phyloP scores from a whole-genome alignment of 139 green algal species.

The Coelastrella sp. region DNA sequence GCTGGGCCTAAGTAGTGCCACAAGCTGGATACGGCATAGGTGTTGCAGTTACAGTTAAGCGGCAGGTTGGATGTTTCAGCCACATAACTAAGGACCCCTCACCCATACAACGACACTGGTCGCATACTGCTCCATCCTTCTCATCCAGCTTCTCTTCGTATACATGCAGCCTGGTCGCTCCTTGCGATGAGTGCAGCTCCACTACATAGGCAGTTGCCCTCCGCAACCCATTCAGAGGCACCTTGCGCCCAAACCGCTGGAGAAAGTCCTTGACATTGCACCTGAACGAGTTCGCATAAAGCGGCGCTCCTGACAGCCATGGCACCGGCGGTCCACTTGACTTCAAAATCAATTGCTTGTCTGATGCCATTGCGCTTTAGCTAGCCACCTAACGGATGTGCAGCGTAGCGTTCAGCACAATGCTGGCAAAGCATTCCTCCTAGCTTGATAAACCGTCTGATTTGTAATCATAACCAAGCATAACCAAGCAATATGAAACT shows the following conservation, averaged over 20 bases:
- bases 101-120: slow-evolving; percentile 91
- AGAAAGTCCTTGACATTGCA: slow-evolving; percentile 45
- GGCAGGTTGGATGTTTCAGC: neutral
- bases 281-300: slow-evolving; percentile 29
- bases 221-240: neutral
- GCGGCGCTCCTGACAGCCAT: neutral
- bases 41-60: no score
- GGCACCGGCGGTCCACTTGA: neutral
- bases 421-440: no score
- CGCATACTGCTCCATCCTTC: slow-evolving; percentile 67
- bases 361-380: neutral
- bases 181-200: neutral
- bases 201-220: slow-evolving; percentile 22
- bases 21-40: no score
- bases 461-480: no score
- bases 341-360: neutral
- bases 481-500: no score
- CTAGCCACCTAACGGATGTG: neutral
- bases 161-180: slow-evolving; percentile 59
- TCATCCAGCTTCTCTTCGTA: slow-evolving; percentile 71
- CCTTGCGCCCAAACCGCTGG: neutral
- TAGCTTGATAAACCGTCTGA: no score
- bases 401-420: no score
- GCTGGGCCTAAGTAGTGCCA: no score
- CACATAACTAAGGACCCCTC: no score